Conservation (phyloP, 805 yeast genomes). For the Cephaloascus fragrans region DNA sequence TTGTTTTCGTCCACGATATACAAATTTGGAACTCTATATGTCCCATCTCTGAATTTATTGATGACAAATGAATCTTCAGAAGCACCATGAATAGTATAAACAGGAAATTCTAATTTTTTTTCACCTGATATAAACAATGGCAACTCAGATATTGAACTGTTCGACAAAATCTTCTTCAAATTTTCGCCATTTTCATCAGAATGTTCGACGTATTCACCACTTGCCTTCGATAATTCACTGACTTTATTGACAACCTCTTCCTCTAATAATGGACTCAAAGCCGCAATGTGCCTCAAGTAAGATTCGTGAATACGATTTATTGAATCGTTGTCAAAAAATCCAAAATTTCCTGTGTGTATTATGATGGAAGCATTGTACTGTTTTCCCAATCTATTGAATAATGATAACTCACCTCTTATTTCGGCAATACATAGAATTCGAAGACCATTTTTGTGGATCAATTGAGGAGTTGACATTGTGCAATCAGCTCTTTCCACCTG, state of each 20-base stretch:
- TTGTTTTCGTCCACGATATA: conserved; percentile 50
- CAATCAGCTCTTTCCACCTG: no score
- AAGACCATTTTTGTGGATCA: conserved; percentile 16
- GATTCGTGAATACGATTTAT: conserved; percentile 44
- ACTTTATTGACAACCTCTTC: conserved; percentile 38
- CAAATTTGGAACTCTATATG: conserved; percentile 45
- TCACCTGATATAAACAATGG: conserved; percentile 36
- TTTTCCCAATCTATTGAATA: conserved; percentile 38
- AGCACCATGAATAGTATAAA: conserved; percentile 71
- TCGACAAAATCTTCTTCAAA: conserved; percentile 20
- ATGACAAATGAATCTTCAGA: conserved; percentile 65
- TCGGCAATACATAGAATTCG: conserved; percentile 45
- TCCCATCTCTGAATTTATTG: conserved; percentile 48
- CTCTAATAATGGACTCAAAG: conserved; percentile 51
- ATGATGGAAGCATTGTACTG: conserved; percentile 39
- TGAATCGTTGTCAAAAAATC: conserved; percentile 57
- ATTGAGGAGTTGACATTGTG: conserved; percentile 3
- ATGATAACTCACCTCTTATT: conserved; percentile 41
- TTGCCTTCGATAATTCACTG: conserved; percentile 38
- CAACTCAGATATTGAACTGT: conserved; percentile 40
- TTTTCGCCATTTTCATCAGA: conserved; percentile 23
- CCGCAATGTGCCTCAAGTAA: conserved; percentile 55
- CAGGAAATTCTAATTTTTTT: conserved; percentile 41
- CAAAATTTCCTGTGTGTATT: conserved; percentile 72
- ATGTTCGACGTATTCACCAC: conserved; percentile 29